Evolutionary conservation across 208 protist species (phyloP).

Genomic region (Acanthamoeba lugdunensis): DNA sequence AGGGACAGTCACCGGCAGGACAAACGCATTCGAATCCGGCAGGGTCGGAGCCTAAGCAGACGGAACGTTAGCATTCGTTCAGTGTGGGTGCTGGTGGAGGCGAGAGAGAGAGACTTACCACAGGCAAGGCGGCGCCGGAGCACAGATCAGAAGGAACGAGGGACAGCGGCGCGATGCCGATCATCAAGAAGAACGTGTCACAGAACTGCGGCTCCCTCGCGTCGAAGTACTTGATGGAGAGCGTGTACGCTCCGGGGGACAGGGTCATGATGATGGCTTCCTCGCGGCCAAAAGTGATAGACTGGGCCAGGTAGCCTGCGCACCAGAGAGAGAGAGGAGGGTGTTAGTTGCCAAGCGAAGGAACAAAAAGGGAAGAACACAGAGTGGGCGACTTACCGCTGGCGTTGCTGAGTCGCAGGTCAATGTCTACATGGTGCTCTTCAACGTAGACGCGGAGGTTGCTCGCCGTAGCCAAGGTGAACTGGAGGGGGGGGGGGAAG

Average conservation of each 20-base stretch:
- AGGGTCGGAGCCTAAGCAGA: neutral
- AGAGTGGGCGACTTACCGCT: neutral
- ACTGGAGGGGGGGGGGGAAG: neutral
- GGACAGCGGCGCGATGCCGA: slow-evolving; percentile 45
- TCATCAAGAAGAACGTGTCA: slow-evolving; percentile 59
- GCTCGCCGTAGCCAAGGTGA: neutral
- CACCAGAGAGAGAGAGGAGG: neutral
- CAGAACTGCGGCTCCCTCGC: slow-evolving; percentile 39
- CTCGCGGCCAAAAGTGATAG: slow-evolving; percentile 35
- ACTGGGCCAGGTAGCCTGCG: slow-evolving; percentile 40
- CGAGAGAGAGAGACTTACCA: neutral
- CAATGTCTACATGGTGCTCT: slow-evolving; percentile 57
- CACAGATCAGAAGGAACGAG: neutral
- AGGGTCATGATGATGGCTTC: slow-evolving; percentile 65
- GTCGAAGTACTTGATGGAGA: slow-evolving; percentile 58
- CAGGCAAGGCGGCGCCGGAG: neutral
- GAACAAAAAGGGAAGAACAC: too few species aligned
- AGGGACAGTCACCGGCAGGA: neutral
- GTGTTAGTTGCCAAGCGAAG: neutral
- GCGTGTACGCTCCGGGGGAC: slow-evolving; percentile 14
- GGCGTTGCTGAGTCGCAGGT: slow-evolving; percentile 44
- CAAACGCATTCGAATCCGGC: neutral
- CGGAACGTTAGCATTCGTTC: neutral
- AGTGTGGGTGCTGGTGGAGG: neutral
- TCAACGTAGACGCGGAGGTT: slow-evolving; percentile 46